Base-by-base conservation (phyloP, 2,329 filamentous ascomycete species). In the Biscogniauxia sp. region DNA sequence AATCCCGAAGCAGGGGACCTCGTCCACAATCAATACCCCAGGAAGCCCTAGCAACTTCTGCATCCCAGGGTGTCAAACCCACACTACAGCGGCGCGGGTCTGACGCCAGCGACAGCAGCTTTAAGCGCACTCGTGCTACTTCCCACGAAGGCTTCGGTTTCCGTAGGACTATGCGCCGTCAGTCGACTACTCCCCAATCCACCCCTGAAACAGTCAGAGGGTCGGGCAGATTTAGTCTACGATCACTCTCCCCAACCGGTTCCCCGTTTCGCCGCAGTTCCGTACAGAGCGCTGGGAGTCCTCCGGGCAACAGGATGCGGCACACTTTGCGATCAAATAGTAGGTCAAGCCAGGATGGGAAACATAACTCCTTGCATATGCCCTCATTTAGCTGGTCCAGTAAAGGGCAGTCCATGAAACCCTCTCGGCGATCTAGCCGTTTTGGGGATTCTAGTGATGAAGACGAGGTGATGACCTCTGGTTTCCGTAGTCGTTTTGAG, bases 21-120 rank as follows among this genome's bases (percentile, higher is more conserved):
- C 54, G 59, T 55, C 51, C 54, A 56, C 62, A 60, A 23, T 41
- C 59, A 50, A 51, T 45, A 7, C 45, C 56, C 26, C 51, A 55
- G 20, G 55, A 60, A 50, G 37, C 55, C 52, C 28, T 65, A 17
- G 55, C 25, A 28, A 66, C 53, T 37, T 57, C 60, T n/a, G 15
- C 59, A 20, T 58, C 59, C 9, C 63, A 53, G 15, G 58, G 60
- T 20, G 32, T 49, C 13, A 64, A 65, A 51, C 69, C 79, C 13
- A 67, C 69, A 5, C 74, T 86, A 8, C 77, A 78, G 60, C 82
- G 88, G 1, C 82, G 79, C 9, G 80, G 78, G 19, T 90, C 88
- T 0, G 86, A 87, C 66, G 88, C 84, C 26, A 92, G 89, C 69
- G 88, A 91, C 52, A 96, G 91, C 76, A 96, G 92, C 72, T 97